Evolutionary conservation across 148 eudicot species (phyloP).

Genomic region (Cornus florida): DNA sequence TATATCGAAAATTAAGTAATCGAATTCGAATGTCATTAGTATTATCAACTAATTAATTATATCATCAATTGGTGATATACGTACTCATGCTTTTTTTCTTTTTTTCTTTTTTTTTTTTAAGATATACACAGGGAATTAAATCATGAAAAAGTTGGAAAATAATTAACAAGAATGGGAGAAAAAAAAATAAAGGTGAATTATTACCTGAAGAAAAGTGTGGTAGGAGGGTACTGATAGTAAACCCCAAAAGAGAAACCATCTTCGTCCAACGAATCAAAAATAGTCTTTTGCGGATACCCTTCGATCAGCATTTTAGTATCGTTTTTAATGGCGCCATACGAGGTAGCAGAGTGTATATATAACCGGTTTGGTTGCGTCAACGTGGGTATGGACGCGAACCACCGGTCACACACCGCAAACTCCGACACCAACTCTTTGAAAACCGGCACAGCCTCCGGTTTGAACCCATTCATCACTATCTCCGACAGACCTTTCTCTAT

Average conservation of each 20-base stretch:
- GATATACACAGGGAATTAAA: too few species aligned
- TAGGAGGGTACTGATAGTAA: background rate
- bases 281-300: background rate
- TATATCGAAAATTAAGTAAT: too few species aligned
- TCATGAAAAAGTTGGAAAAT: too few species aligned
- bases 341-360: background rate
- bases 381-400: background rate
- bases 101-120: too few species aligned
- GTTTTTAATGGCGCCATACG: background rate
- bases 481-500: constrained; percentile 42
- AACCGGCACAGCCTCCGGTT: constrained; percentile 60
- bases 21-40: too few species aligned
- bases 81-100: too few species aligned
- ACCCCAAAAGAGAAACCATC: background rate
- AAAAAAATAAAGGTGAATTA: background rate
- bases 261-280: background rate
- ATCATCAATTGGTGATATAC: too few species aligned
- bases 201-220: background rate
- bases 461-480: constrained; percentile 74
- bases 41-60: too few species aligned
- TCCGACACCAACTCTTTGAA: background rate
- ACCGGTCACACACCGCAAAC: background rate
- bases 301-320: background rate
- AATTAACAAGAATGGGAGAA: background rate
- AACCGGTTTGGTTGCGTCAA: background rate